These are phyloP conservation scores for Trichoderma semiorbis DNA, from an alignment of 2,329 filamentous ascomycete genomes.

Conservation along the genomic window DNA sequence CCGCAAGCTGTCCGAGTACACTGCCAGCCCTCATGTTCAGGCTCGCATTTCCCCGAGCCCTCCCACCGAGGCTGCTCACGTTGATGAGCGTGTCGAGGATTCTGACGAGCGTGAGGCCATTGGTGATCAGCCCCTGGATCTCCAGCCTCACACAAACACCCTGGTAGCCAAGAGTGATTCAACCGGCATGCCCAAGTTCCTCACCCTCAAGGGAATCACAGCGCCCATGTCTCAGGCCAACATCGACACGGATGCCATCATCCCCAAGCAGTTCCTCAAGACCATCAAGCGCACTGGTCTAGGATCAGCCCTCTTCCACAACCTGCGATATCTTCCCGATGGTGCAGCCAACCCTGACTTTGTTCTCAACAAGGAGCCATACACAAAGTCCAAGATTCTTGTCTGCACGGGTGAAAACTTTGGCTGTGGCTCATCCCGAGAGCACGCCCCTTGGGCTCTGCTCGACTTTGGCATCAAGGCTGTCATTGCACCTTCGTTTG, in stretches of 20 bases:
- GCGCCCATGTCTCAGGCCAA: conserved; percentile 86
- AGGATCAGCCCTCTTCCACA: conserved; percentile 81
- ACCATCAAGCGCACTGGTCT: conserved; percentile 98
- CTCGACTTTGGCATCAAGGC: conserved; percentile 95
- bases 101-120: conserved; percentile 53
- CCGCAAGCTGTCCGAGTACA: conserved; percentile 67
- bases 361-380: conserved; percentile 85
- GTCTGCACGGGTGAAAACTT: conserved; percentile 93
- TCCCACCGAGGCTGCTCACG: conserved; percentile 40
- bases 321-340: conserved; percentile 71
- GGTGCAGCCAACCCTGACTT: conserved; percentile 76
- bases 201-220: conserved; percentile 77
- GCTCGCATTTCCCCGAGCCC: conserved; percentile 42
- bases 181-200: conserved; percentile 78
- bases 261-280: conserved; percentile 98
- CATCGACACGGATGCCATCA: conserved; percentile 98
- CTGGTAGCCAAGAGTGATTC: conserved; percentile 40
- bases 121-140: conserved; percentile 60
- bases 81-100: conserved; percentile 51
- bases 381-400: conserved; percentile 79
- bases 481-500: conserved; percentile 79
- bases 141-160: conserved; percentile 62
- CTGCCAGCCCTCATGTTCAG: conserved; percentile 57
- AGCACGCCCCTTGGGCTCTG: conserved; percentile 96
- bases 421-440: conserved; percentile 86